Evolutionary conservation across 345 rosid species (phyloP).

Genomic region (Melastoma malabathricum): DNA sequence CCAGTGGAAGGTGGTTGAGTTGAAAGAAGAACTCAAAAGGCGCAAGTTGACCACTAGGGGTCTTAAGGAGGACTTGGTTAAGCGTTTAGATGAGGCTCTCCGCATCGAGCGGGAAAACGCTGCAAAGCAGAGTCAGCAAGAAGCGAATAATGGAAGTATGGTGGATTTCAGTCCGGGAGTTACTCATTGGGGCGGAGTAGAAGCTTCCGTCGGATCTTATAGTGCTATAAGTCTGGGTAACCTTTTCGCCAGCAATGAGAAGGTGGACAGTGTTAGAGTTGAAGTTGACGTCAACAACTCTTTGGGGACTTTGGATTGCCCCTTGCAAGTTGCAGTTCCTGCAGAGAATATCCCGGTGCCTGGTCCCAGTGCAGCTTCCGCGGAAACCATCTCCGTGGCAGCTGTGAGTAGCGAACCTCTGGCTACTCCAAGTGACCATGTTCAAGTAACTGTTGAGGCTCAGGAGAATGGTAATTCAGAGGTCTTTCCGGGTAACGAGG

Average conservation of each 20-base stretch:
- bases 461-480: conserved; percentile 16
- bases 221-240: conserved; percentile 9
- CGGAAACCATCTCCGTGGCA: conserved; percentile 12
- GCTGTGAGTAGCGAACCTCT: conserved; percentile 7
- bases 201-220: conserved; percentile 14
- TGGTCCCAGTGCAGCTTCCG: conserved; percentile 8
- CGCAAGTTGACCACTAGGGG: conserved; percentile 56
- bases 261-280: conserved; percentile 26
- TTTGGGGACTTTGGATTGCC: conserved; percentile 16
- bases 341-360: conserved; percentile 14
- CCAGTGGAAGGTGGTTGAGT: conserved; percentile 86
- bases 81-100: conserved; percentile 65
- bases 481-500: conserved; percentile 24
- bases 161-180: conserved; percentile 10
- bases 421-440: conserved; percentile 17
- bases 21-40: conserved; percentile 88
- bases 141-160: neutral
- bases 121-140: conserved; percentile 7
- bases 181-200: conserved; percentile 11
- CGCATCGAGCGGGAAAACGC: conserved; percentile 46
- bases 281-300: conserved; percentile 29
- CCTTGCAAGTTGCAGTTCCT: conserved; percentile 10
- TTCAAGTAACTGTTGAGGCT: conserved; percentile 16
- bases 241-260: conserved; percentile 11
- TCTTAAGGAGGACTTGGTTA: conserved; percentile 80